Conservation (phyloP, 2,329 filamentous ascomycete species). For the Furcasterigmium sp. region DNA sequence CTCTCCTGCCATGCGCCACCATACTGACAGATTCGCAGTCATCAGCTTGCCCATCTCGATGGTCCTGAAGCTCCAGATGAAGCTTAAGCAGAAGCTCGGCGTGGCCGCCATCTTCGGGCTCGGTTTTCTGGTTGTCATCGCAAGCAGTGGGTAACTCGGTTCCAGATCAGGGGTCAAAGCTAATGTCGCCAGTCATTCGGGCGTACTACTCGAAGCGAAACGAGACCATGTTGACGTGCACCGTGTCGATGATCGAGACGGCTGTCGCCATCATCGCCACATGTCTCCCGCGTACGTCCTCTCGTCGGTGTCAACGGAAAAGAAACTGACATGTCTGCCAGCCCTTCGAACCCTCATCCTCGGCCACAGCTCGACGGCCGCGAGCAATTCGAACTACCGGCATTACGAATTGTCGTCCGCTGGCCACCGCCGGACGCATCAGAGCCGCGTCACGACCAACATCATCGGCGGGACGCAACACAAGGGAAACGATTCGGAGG, state of each 20-base stretch:
- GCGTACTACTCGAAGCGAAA: constrained; percentile 25
- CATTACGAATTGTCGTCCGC: constrained; percentile 8
- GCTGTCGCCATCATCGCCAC: constrained; percentile 32
- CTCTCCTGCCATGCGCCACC: too few species aligned
- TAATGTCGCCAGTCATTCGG: constrained; percentile 18
- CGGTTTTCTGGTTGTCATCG: constrained; percentile 22
- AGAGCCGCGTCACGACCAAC: constrained; percentile 7
- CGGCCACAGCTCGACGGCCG: constrained; percentile 6
- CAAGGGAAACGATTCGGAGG: constrained; percentile 8
- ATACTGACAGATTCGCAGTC: constrained; percentile 11
- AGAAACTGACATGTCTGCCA: neutral
- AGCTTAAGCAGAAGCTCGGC: constrained; percentile 23
- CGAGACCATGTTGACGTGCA: constrained; percentile 30
- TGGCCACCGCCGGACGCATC: constrained; percentile 5
- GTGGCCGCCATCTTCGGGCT: constrained; percentile 24
- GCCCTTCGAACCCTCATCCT: constrained; percentile 7
- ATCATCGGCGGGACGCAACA: constrained; percentile 7
- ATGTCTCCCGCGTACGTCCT: constrained; percentile 24
- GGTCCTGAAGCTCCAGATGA: constrained; percentile 27
- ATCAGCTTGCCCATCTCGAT: constrained; percentile 27
- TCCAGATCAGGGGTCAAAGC: neutral
- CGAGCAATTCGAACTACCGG: constrained; percentile 5
- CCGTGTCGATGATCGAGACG: constrained; percentile 30
- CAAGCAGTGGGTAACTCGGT: constrained; percentile 16
- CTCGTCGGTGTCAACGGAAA: neutral